Base-by-base conservation (phyloP, 345 rosid genomes). In the Boechera divaricarpa region DNA sequence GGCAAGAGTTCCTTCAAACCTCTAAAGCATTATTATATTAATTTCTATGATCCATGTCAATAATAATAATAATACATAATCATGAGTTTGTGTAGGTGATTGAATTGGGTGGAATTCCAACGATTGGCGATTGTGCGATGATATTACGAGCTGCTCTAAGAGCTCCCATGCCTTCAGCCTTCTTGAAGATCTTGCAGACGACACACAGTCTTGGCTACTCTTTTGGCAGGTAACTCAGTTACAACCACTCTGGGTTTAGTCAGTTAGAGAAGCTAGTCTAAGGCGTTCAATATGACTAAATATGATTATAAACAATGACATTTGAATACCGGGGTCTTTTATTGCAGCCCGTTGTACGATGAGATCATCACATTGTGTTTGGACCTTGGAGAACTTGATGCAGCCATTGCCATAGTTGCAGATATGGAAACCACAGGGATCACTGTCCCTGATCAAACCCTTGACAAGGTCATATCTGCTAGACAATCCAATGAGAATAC, bases 151-250 rank as follows among this genome's bases (percentile, higher is more conserved):
- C 97, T 70, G 92, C 97, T 36, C 67, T 92, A 79, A 86, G 86
- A 80, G 95, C 92, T 85, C 95, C 97, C 26, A 44, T 92, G 86
- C 98, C 97, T 79, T 86, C 97, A 73, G 89, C 88, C 21, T 94
- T 92, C 85, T 85, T 88, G 87, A 87, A 83, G 86, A 90, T 92
- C 85, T 84, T 94, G 81, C 97, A 87, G 83, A 90, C 77, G 12
- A 75, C 92, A 12, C 98, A 92, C 78, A 75, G 84, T 76, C 88
- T 89, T 60, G 94, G 97, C 69, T 94, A 85, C 75, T 67, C 69
- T 71, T 92, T 90, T 77, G 98, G 99, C 75, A 89, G 98, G 97
- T 90, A 42, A 13, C 64, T 71, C 10, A 26, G 44, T n/a, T 78
- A 58, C 60, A 38, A 35, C 28, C 36, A 2, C 5, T 45, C 21